phyloP scores from a whole-genome alignment of 169 alveolate genomes.

The Eimeria acervulina region DNA sequence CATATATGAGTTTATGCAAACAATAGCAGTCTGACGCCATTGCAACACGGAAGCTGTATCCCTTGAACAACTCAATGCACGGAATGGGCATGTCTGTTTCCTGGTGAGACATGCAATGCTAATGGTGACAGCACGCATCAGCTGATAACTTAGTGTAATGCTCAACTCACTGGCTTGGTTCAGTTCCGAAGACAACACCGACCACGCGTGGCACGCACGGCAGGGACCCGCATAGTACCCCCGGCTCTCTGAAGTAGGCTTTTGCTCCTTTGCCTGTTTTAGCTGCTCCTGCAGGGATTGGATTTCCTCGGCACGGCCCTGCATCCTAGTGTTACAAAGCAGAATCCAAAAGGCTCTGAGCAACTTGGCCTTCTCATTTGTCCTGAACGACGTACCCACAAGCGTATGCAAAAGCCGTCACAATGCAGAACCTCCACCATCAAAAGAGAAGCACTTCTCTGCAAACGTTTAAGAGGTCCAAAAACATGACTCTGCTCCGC shows the following conservation, averaged over 20 bases:
- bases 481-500: too few relatives aligned
- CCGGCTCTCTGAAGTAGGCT: neutral
- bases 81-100: neutral
- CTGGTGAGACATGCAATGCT: neutral
- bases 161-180: slow-evolving; percentile 15
- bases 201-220: slow-evolving; percentile 76
- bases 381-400: slow-evolving; percentile 22
- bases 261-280: slow-evolving; percentile 47
- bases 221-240: slow-evolving; percentile 29
- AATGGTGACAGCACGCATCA: neutral
- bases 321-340: neutral
- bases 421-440: neutral
- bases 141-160: neutral
- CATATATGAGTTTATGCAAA: neutral
- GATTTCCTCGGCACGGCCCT: slow-evolving; percentile 22
- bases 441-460: neutral
- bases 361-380: slow-evolving; percentile 48
- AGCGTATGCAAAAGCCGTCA: neutral
- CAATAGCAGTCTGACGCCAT: neutral
- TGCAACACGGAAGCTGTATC: neutral
- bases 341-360: slow-evolving; percentile 67
- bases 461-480: too few relatives aligned
- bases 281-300: slow-evolving; percentile 32
- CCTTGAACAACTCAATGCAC: neutral
- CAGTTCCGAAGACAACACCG: slow-evolving; percentile 52